phyloP scores from a whole-genome alignment of 805 yeast genomes.

The Nakazawaea molendinolei region DNA sequence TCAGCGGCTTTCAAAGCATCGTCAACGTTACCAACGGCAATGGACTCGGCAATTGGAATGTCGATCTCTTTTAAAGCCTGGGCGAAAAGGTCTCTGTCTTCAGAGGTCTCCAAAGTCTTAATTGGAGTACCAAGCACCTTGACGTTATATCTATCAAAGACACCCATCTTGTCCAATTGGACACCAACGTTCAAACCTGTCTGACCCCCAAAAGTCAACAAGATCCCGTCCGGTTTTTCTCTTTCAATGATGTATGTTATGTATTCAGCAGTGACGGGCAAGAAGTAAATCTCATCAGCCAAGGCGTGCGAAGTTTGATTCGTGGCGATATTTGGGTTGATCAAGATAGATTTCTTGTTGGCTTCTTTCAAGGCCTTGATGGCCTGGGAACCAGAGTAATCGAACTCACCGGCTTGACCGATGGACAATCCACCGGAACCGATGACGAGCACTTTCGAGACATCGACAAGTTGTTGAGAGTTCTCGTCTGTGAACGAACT shows the following conservation, averaged over 20 bases:
- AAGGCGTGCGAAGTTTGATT: constrained; percentile 92
- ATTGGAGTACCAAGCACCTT: constrained; percentile 98
- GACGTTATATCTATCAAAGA: constrained; percentile 81
- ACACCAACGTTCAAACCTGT: constrained; percentile 96
- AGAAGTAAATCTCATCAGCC: constrained; percentile 91
- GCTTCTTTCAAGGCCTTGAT: constrained; percentile 93
- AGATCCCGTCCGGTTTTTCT: constrained; percentile 93
- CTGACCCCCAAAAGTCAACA: constrained; percentile 97
- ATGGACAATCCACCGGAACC: constrained; percentile 97
- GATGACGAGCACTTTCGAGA: constrained; percentile 78
- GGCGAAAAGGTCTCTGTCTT: constrained; percentile 95
- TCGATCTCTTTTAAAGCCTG: constrained; percentile 91
- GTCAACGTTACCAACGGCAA: constrained; percentile 90
- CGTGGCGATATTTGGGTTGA: constrained; percentile 95
- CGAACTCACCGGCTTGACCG: constrained; percentile 98
- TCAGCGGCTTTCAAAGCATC: constrained; percentile 91
- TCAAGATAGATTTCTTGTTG: constrained; percentile 74
- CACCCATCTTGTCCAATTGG: constrained; percentile 90
- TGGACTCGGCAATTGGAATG: constrained; percentile 94
- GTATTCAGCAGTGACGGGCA: constrained; percentile 96
- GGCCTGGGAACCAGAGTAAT: constrained; percentile 96
- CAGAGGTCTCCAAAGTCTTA: constrained; percentile 90
- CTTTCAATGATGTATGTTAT: constrained; percentile 92
- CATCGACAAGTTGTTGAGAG: constrained; percentile 69
- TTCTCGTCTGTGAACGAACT: constrained; percentile 52